Base-by-base conservation (phyloP, 1,284 basidiomycete genomes). In the Pseudozyma sp. region DNA sequence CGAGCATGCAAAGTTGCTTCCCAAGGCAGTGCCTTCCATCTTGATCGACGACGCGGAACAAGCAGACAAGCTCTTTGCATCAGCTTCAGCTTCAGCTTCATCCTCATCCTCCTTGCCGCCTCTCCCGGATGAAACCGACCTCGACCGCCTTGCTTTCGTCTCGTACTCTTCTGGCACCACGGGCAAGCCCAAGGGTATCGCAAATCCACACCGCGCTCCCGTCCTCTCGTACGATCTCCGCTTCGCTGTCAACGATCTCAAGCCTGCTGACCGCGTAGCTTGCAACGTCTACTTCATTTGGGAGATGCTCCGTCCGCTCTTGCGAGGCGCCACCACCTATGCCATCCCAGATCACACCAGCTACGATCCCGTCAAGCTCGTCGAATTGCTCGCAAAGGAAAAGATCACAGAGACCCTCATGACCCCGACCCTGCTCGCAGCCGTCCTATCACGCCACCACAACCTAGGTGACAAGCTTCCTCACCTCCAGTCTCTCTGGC, bases 231-330 rank as follows among this genome's bases (percentile, higher is more conserved):
- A 84, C 45, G 70, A 76, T 42, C 69, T 82, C n/a, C 79, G 82
- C 34, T 84, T 83, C 34, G 59, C 49, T 14, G 53, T 84, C 52
- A 80, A 75, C 58, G 79, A 82, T 37, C 79, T 81, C 35, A 30
- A 46, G 7, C 68, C 80, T 5, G 55, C 56, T 34, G 82, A 84
- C 50, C 72, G 82, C 13, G 82, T 84, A 8, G 82, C 82, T 34
- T 83, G 82, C 67, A 84, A 84, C 44, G 82, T 84, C 64, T 84
- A 81, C 63, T 83, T 84, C 57, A 57, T 84, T 44, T 84, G 82
- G 82, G 82, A 84, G 62, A 83, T 84, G 60, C 68, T 84, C 19
- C 71, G 82, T 33, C 82, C 82, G 8, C 69, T 84, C 24, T 51
- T 84, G 29, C 70, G 80, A 29, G 82, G 82, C 2, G 82, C 82